Evolutionary conservation across 2,329 filamentous ascomycete species (phyloP).

Genomic region (Coleophoma cylindrospora): DNA sequence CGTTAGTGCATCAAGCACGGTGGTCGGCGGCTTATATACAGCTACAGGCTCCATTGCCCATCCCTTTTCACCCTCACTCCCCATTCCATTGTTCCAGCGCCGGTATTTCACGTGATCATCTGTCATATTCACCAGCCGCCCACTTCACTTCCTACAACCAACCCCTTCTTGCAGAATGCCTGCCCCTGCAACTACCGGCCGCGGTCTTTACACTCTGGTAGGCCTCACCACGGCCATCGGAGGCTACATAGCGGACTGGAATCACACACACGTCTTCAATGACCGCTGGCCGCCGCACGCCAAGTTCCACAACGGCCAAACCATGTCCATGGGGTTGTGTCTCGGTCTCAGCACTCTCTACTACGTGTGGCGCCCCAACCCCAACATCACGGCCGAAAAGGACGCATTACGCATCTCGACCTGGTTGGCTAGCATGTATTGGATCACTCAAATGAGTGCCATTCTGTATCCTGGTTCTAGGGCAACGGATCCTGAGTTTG

Average conservation of each 20-base stretch:
- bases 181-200: constrained; percentile 2
- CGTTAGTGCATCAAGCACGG: no score
- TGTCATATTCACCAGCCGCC: no score
- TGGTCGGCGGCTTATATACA: no score
- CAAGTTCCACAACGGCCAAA: constrained; percentile 47
- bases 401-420: constrained; percentile 26
- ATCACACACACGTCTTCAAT: constrained; percentile 41
- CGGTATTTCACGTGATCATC: no score
- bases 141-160: no score
- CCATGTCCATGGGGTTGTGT: constrained; percentile 39
- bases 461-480: constrained; percentile 39
- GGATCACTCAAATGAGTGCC: constrained; percentile 35
- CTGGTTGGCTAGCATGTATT: constrained; percentile 37
- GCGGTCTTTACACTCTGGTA: constrained; percentile 14
- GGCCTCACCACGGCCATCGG: constrained; percentile 15
- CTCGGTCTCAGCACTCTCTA: constrained; percentile 33
- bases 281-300: constrained; percentile 44
- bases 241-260: constrained; percentile 30
- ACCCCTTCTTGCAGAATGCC: not conserved
- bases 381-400: constrained; percentile 1
- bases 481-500: constrained; percentile 40
- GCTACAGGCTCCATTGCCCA: no score
- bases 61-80: no score
- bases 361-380: constrained; percentile 23
- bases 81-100: no score